Percentiles rank a stretch among this genome's conserved stretches.
Evolutionary conservation across 208 protist genomes (phyloP).

Genomic region (Trypanosomatidae sp.): DNA sequence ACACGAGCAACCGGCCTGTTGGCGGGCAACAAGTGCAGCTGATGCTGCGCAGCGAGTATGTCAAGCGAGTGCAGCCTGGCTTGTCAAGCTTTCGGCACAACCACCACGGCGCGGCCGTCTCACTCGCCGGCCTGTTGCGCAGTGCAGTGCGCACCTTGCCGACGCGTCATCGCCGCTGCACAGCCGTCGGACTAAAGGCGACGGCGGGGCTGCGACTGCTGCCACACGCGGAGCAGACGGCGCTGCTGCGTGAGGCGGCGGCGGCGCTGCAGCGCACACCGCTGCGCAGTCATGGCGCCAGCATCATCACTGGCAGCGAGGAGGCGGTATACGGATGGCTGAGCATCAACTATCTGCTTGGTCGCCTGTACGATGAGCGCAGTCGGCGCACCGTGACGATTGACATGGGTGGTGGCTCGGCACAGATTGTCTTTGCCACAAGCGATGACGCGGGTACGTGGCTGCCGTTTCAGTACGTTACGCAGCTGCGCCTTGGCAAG

Average conservation of each 20-base stretch:
- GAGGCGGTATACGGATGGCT: slow-evolving; percentile 75
- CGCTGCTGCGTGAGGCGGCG: slow-evolving; percentile 14
- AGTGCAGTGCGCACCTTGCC: slow-evolving; percentile 19
- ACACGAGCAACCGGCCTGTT: no score
- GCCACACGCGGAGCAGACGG: slow-evolving; percentile 3
- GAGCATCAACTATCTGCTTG: slow-evolving; percentile 72
- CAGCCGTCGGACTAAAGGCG: slow-evolving; percentile 33
- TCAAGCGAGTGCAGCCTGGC: slow-evolving; percentile 23
- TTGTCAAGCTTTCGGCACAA: slow-evolving; percentile 23
- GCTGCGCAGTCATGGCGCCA: slow-evolving; percentile 15
- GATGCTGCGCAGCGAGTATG: slow-evolving; percentile 20
- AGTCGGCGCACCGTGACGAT: slow-evolving; percentile 17
- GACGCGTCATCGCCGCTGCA: slow-evolving; percentile 10
- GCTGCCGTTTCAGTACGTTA: slow-evolving; percentile 24
- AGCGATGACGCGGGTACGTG: slow-evolving; percentile 8
- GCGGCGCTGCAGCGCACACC: slow-evolving; percentile 8
- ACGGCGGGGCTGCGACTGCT: slow-evolving; percentile 57
- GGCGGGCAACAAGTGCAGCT: slow-evolving; percentile 8
- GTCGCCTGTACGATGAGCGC: not conserved
- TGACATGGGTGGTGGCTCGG: slow-evolving; percentile 75
- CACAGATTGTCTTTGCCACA: slow-evolving; percentile 62
- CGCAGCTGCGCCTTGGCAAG: slow-evolving; percentile 5
- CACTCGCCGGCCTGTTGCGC: slow-evolving; percentile 15
- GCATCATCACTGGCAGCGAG: slow-evolving; percentile 44
- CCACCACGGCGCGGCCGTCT: slow-evolving; percentile 3